phyloP scores from a whole-genome alignment of 257 asterid genomes.

The Lavandula angustifolia region DNA sequence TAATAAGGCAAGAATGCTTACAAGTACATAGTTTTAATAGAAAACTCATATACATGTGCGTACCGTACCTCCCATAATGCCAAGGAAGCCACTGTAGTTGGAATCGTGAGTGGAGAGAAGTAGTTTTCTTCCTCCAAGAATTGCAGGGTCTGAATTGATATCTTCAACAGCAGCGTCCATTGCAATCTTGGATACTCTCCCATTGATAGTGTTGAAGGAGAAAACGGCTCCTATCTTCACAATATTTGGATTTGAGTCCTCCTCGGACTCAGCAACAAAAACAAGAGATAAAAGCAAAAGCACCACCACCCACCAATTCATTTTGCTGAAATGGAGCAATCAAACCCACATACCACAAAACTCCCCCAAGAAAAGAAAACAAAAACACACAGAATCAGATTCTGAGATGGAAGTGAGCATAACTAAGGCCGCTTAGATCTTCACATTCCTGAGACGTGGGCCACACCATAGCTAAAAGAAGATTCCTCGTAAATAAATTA shows the following conservation, averaged over 20 bases:
- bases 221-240: slow-evolving; percentile 74
- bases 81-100: slow-evolving; percentile 68
- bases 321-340: slow-evolving; percentile 23
- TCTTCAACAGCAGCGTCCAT: slow-evolving; percentile 83
- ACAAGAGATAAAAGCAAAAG: slow-evolving; percentile 32
- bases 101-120: slow-evolving; percentile 58
- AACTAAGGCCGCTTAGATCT: neutral
- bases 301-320: slow-evolving; percentile 33
- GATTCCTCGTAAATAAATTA: slow-evolving; percentile 28
- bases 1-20: neutral
- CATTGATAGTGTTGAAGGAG: slow-evolving; percentile 54
- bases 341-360: neutral
- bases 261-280: slow-evolving; percentile 33
- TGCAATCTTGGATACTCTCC: slow-evolving; percentile 69
- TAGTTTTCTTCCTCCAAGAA: slow-evolving; percentile 60
- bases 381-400: neutral
- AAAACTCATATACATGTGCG: too few species aligned
- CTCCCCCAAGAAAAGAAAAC: neutral
- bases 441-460: slow-evolving; percentile 26
- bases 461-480: slow-evolving; percentile 29
- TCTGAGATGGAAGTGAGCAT: neutral
- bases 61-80: slow-evolving; percentile 78
- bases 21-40: too few species aligned
- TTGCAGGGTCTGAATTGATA: slow-evolving; percentile 59
- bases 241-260: slow-evolving; percentile 34